Evolutionary conservation across 2,329 filamentous ascomycete genomes (phyloP), one percentile per base, ranked within the genome.

Genomic region (Drechmeria coniospora): DNA sequence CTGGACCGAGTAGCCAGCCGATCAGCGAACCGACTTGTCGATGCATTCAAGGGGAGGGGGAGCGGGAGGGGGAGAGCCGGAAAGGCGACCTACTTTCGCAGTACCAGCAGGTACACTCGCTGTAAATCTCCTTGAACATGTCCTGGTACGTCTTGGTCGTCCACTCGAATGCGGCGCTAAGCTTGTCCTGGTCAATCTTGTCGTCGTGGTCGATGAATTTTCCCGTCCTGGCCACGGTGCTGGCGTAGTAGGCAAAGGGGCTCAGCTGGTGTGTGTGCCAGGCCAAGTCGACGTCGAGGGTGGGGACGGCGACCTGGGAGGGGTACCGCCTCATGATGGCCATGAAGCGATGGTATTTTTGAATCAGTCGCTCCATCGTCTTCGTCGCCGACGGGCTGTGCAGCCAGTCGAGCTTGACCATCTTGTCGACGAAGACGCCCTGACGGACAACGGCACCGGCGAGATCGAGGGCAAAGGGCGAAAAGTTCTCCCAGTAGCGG

Each of bases 181-280:
- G 65, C 28, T 59, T 61, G 10, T 55, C 56, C 41, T 84, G 76
- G 26, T 75, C 71, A 14, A 92, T 72, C 51, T 87, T 87, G 57
- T 92, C 83, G 47, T 90, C 77, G 43, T 92, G 82, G 44, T 86
- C 74, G 38, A 87, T 66, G 43, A 83, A 81, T 26, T 63, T 68
- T 2, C 33, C 34, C 0, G 61, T 63, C 14, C 48, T 46, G 1
- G 27, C 30, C 1, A 62, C 44, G 2, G 68, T 75, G 44, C 67
- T 75, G 3, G 45, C 33, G 40, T 70, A 76, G 51, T 90, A 90
- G 4, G 55, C 43, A 3, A 46, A 42, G 0, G 80, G 76, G 7
- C 57, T 66, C 3, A 87, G 66, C 45, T 87, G 78, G 41, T 87
- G 79, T 0, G 79, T 87, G 45, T 92, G 82, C 78, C 79, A 84